phyloP scores from a whole-genome alignment of 371 early-diverging fungal genomes.

The Cladochytrium tenue region DNA sequence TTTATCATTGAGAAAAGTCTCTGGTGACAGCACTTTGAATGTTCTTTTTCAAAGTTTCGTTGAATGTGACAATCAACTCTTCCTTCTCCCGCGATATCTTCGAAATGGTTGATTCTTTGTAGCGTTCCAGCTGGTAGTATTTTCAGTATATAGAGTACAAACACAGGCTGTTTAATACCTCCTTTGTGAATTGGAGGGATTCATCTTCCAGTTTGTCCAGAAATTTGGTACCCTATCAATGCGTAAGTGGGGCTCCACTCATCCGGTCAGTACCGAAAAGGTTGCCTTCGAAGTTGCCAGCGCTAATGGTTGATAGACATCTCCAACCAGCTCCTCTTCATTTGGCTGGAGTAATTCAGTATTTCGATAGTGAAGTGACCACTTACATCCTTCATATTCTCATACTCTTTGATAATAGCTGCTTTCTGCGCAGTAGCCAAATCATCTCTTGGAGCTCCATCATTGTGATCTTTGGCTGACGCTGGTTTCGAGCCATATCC shows the following conservation, averaged over 20 bases:
- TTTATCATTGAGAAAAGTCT: too few species aligned
- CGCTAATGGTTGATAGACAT: constrained; percentile 40
- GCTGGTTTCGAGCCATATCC: too few species aligned
- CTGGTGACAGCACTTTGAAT: not conserved
- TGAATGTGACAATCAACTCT: constrained; percentile 26
- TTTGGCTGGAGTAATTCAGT: constrained; percentile 10
- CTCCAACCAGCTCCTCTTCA: constrained; percentile 30
- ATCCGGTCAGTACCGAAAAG: constrained; percentile 44
- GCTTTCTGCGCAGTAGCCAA: constrained; percentile 22
- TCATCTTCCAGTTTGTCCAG: too few species aligned
- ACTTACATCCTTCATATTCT: constrained; percentile 31
- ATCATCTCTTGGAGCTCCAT: too few species aligned
- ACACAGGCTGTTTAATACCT: too few species aligned
- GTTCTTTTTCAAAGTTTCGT: constrained; percentile 8
- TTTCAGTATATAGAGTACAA: too few species aligned
- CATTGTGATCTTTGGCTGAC: too few species aligned
- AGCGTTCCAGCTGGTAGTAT: too few species aligned
- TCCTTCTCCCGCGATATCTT: constrained; percentile 15
- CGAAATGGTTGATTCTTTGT: constrained; percentile 14
- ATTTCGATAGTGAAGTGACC: not conserved
- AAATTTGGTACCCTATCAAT: too few species aligned
- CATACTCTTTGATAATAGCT: constrained; percentile 31
- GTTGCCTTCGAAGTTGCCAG: constrained; percentile 36
- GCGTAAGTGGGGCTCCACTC: too few species aligned
- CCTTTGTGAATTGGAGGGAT: too few species aligned